These are phyloP conservation scores for Pythium periplocum DNA, from an alignment of 352 stramenopile genomes.

Conservation along the genomic window DNA sequence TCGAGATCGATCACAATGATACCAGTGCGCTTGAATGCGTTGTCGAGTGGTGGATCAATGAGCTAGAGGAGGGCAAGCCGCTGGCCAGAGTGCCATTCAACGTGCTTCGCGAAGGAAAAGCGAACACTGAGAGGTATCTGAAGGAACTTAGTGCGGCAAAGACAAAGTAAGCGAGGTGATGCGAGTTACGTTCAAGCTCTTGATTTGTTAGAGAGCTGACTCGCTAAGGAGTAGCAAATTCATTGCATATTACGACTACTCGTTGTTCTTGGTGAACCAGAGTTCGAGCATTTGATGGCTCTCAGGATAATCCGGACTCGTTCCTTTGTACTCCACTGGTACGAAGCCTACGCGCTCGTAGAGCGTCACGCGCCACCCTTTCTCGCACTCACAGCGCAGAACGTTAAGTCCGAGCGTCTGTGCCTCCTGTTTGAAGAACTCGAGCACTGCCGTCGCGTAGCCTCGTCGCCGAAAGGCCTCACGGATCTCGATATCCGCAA, in stretches of 20 bases:
- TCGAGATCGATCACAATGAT: too few relatives aligned
- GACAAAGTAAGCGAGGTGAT: too few relatives aligned
- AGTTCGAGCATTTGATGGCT: slow-evolving; percentile 38
- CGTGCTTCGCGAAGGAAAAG: too few relatives aligned
- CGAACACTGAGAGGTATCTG: too few relatives aligned
- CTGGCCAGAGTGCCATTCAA: too few relatives aligned
- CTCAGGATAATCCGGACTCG: slow-evolving; percentile 22
- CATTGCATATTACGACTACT: not conserved
- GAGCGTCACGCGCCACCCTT: slow-evolving; percentile 22
- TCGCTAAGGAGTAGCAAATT: too few relatives aligned
- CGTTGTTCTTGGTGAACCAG: slow-evolving; percentile 14
- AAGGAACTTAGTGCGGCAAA: too few relatives aligned
- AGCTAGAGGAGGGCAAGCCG: too few relatives aligned
- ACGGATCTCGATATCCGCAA: slow-evolving; percentile 17
- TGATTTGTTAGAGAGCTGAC: too few relatives aligned
- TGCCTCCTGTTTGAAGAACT: slow-evolving; percentile 15
- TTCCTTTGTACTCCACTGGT: slow-evolving; percentile 26
- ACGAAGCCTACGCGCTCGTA: slow-evolving; percentile 18
- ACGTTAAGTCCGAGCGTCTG: slow-evolving; percentile 9
- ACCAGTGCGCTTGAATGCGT: too few relatives aligned
- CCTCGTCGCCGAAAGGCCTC: slow-evolving; percentile 19
- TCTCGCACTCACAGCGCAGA: slow-evolving; percentile 26
- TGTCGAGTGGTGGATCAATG: too few relatives aligned
- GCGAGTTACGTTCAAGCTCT: too few relatives aligned
- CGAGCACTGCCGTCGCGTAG: slow-evolving; percentile 14